Percentiles rank a stretch among this genome's conserved stretches.
These are phyloP conservation scores for Diatrype stigma DNA, from an alignment of 2,329 filamentous ascomycete genomes.

Conservation along the genomic window DNA sequence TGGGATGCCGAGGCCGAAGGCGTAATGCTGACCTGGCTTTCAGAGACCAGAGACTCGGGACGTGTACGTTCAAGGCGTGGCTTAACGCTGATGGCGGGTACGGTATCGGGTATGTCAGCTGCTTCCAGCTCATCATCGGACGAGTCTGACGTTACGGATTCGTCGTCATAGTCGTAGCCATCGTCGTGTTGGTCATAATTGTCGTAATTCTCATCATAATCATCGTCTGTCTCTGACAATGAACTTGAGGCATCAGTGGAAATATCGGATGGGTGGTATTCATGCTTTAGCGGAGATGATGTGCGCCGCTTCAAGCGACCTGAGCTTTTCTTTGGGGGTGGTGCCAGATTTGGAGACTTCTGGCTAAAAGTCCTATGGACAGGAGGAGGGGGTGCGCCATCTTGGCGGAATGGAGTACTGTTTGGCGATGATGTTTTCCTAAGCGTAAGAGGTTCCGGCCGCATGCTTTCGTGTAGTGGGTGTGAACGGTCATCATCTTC, in stretches of 20 bases:
- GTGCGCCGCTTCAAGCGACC: constrained; percentile 61
- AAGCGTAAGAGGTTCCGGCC: constrained; percentile 33
- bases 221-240: constrained; percentile 38
- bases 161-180: constrained; percentile 40
- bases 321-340: constrained; percentile 42
- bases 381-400: constrained; percentile 53
- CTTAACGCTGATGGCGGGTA: constrained; percentile 55
- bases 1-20: constrained; percentile 84
- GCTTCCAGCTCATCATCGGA: constrained; percentile 58
- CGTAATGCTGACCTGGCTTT: constrained; percentile 55
- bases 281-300: constrained; percentile 93
- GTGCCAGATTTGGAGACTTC: constrained; percentile 36
- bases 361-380: constrained; percentile 44
- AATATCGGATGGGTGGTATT: constrained; percentile 81
- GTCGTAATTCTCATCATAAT: constrained; percentile 17
- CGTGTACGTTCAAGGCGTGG: constrained; percentile 25
- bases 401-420: constrained; percentile 40
- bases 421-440: constrained; percentile 30
- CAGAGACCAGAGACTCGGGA: constrained; percentile 39
- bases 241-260: constrained; percentile 42
- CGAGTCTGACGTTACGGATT: constrained; percentile 38
- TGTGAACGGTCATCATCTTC: constrained; percentile 8
- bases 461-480: constrained; percentile 33
- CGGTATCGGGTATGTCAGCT: constrained; percentile 55
- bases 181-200: constrained; percentile 35